These are phyloP conservation scores for Trichoderma arundinaceum DNA, from an alignment of 2,329 filamentous ascomycete genomes.

Conservation along the genomic window DNA sequence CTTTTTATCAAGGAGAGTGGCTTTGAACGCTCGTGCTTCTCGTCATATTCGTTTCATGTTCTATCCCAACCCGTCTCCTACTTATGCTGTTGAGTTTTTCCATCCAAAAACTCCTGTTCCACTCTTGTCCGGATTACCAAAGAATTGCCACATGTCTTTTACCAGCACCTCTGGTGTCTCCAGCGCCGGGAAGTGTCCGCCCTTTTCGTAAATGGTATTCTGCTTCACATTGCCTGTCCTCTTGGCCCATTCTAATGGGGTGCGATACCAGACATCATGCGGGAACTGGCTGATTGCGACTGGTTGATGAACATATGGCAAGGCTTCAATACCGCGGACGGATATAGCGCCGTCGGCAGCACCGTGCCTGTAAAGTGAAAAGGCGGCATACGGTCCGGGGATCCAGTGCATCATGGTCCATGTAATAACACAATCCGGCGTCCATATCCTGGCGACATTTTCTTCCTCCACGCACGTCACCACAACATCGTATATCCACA, in stretches of 20 bases:
- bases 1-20: too few relatives aligned
- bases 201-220: background rate
- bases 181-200: constrained; percentile 1
- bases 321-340: background rate
- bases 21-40: too few relatives aligned
- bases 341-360: constrained; percentile 11
- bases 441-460: background rate
- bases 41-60: too few relatives aligned
- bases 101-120: background rate
- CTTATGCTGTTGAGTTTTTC: background rate
- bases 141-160: background rate
- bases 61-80: too few relatives aligned
- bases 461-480: background rate
- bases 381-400: background rate
- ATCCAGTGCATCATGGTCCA: constrained; percentile 21
- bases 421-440: background rate
- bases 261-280: background rate
- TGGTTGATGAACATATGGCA: background rate
- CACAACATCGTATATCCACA: constrained; percentile 8
- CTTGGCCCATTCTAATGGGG: constrained; percentile 1
- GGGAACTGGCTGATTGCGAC: constrained; percentile 10
- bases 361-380: constrained; percentile 11
- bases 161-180: background rate
- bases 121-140: background rate
- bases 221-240: background rate